These are phyloP conservation scores for Dicorynia guianensis DNA, from an alignment of 306 rosid species.

Conservation along the genomic window DNA sequence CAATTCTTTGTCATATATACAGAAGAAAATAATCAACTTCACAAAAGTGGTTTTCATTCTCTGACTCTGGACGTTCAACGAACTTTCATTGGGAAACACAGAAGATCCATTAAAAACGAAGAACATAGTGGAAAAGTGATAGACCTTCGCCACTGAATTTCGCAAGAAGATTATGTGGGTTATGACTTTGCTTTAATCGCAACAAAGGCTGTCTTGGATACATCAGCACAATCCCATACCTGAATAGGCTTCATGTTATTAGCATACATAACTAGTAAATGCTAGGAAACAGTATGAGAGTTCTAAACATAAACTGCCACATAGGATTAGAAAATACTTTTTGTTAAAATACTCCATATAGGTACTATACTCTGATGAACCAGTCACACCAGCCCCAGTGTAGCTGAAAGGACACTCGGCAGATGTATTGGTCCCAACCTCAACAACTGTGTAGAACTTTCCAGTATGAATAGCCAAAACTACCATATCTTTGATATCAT, in stretches of 20 bases:
- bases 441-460: slow-evolving; percentile 63
- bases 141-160: slow-evolving; percentile 64
- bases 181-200: slow-evolving; percentile 83
- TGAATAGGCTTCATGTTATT: slow-evolving; percentile 35
- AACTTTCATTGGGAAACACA: background rate
- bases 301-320: background rate
- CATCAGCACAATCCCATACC: slow-evolving; percentile 62
- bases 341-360: slow-evolving; percentile 59
- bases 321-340: slow-evolving; percentile 46
- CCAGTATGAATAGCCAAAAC: slow-evolving; percentile 81
- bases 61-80: background rate
- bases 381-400: slow-evolving; percentile 33
- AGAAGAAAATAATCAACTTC: background rate
- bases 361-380: slow-evolving; percentile 45
- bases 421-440: slow-evolving; percentile 49
- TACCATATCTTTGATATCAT: slow-evolving; percentile 54
- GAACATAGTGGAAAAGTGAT: slow-evolving; percentile 10
- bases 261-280: slow-evolving; percentile 19
- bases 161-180: slow-evolving; percentile 74
- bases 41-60: slow-evolving; percentile 22
- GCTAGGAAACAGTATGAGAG: background rate
- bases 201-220: slow-evolving; percentile 69
- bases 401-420: slow-evolving; percentile 66
- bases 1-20: background rate
- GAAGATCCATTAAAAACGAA: background rate